These are phyloP conservation scores for Saccharomycopsis javanensis DNA, from an alignment of 805 yeast genomes.

Conservation along the genomic window DNA sequence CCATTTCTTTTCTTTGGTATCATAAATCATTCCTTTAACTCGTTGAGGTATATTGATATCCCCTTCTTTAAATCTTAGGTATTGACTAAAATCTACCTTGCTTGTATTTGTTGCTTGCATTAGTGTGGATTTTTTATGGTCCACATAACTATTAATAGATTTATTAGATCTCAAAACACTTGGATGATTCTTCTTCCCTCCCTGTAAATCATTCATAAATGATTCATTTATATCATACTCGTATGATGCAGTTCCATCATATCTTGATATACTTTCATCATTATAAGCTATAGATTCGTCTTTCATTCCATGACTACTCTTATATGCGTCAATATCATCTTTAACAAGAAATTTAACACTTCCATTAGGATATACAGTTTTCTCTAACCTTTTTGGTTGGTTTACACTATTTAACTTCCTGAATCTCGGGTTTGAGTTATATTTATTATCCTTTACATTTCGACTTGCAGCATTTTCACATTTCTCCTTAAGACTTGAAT, in stretches of 20 bases:
- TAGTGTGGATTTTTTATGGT: not conserved
- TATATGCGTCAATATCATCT: not conserved
- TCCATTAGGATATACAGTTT: conserved; percentile 12
- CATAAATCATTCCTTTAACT: conserved; percentile 20
- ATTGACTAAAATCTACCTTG: conserved; percentile 13
- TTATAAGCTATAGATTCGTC: not conserved
- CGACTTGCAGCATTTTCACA: not conserved
- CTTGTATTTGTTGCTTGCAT: not conserved
- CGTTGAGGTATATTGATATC: conserved; percentile 16
- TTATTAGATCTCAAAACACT: conserved; percentile 1
- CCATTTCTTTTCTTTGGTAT: conserved; percentile 10
- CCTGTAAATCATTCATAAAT: conserved; percentile 15
- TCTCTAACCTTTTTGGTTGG: conserved; percentile 4
- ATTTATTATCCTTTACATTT: not conserved
- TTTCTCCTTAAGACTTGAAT: not conserved
- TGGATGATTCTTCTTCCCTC: not conserved
- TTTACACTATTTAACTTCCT: not conserved
- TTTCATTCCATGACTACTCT: not conserved
- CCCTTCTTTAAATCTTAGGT: conserved; percentile 16
- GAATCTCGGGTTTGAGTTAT: not conserved
- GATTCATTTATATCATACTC: conserved; percentile 19
- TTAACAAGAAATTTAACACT: not conserved
- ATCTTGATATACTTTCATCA: not conserved
- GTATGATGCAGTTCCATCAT: not conserved
- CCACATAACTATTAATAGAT: not conserved